Evolutionary conservation across 1,284 basidiomycete genomes (phyloP).

Genomic region (Sporisorium reilianum): DNA sequence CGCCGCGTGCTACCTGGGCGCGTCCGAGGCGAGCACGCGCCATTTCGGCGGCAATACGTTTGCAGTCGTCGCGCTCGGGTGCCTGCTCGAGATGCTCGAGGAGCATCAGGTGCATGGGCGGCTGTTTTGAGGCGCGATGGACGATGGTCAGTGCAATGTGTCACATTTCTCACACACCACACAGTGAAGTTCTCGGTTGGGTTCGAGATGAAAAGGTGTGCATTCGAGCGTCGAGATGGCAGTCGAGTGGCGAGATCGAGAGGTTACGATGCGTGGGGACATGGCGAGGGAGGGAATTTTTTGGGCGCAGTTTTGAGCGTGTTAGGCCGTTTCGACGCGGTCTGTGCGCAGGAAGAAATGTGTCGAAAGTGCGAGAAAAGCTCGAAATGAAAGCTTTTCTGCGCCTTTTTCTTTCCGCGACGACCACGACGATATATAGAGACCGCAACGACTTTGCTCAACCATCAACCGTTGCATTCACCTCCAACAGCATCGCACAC

Average conservation of each 20-base stretch:
- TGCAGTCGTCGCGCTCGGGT: slow-evolving; percentile 33
- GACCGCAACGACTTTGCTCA: background rate
- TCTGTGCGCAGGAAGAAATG: slow-evolving; percentile 17
- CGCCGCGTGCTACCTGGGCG: slow-evolving; percentile 30
- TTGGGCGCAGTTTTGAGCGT: too few species aligned
- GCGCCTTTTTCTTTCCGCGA: background rate
- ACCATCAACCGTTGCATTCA: background rate
- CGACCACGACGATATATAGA: slow-evolving; percentile 4
- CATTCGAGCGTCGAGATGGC: background rate
- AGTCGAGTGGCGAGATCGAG: too few species aligned
- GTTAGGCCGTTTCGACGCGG: background rate
- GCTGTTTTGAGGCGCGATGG: slow-evolving; percentile 9
- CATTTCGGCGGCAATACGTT: slow-evolving; percentile 41
- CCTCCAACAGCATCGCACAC: background rate
- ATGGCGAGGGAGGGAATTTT: too few species aligned
- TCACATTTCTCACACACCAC: too few species aligned
- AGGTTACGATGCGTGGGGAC: too few species aligned
- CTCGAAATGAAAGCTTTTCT: background rate
- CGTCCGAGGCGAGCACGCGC: slow-evolving; percentile 14
- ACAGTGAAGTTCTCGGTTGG: too few species aligned
- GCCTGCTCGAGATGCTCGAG: slow-evolving; percentile 30
- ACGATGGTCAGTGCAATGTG: too few species aligned
- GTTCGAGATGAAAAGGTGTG: too few species aligned
- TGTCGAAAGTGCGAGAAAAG: slow-evolving; percentile 26
- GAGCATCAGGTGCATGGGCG: slow-evolving; percentile 12